Evolutionary conservation across 2,329 filamentous ascomycete species (phyloP), one percentile per base, ranked within the genome.

Genomic region (Phyllosticta citriasiana): DNA sequence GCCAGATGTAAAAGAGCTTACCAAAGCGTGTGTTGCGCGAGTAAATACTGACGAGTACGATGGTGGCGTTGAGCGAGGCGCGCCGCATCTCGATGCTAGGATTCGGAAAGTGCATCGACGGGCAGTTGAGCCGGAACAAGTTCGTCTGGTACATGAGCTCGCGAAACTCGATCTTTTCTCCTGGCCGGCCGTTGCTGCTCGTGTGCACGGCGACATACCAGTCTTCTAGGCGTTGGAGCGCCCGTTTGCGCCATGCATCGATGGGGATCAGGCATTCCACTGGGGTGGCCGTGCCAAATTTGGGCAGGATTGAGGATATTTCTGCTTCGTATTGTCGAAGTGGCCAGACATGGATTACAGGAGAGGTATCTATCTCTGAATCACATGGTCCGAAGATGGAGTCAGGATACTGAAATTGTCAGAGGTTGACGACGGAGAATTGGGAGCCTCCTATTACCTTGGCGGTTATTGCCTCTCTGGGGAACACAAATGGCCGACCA

Each of bases 121-220:
- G 55, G 19, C 54, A 57, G 25, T 61, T 61, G 47, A 61, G 55
- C 12, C 59, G 59, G 30, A 61, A 61, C 10, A 61, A 19, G 25
- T 61, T 61, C 7, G 55, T 57, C n/a, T 61, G 59, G 19, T 61
- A 61, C 59, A 61, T 61, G 5, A 61, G 27, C n/a, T 61, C 59
- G 24, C 59, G 59, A 4, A 61, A 61, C 8, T 61, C 59, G 16
- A 61, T 61, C 55, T 27, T 57, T 24, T 61, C 59, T 10, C 59
- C 59, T 1, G 55, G 59, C 14, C 59, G 59, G 16, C 59, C 59
- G 27, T 61, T 57, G 12, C 54, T 51, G 30, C 59, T 61, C 2
- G 59, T 61, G 22, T 61, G 59, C 1, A 55, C 57, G 12, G 55
- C 54, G 1, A 55, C 59, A 26, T 61, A 61, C 59, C 59, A 61